Conservation (phyloP, 2,329 filamentous ascomycete species). For the Raffaelea ambrosiae region DNA sequence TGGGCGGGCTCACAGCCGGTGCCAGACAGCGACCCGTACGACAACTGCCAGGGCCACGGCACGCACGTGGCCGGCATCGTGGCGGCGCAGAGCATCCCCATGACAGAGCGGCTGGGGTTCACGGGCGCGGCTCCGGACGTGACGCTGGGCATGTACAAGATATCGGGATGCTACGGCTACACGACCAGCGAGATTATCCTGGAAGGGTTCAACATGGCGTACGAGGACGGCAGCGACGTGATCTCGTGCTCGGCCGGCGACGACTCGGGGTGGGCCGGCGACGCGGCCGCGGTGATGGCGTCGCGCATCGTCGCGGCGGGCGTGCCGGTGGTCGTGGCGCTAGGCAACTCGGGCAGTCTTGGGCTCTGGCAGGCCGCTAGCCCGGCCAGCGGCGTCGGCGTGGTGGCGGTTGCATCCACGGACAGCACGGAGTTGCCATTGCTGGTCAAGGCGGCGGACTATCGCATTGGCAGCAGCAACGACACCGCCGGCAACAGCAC, state of each 20-base stretch:
- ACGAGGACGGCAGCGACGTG: conserved; percentile 47
- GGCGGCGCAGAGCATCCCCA: conserved; percentile 42
- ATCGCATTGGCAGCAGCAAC: too few relatives aligned
- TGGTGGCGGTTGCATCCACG: too few relatives aligned
- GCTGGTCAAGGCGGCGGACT: too few relatives aligned
- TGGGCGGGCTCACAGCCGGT: too few relatives aligned
- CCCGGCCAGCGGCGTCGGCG: too few relatives aligned
- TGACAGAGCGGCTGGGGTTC: conserved; percentile 45
- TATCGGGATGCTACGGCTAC: conserved; percentile 45
- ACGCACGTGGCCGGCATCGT: conserved; percentile 56
- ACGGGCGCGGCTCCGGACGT: conserved; percentile 49
- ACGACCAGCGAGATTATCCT: conserved; percentile 47
- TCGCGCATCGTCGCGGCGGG: conserved; percentile 45
- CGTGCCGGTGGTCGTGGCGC: conserved; percentile 18
- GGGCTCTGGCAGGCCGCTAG: too few relatives aligned
- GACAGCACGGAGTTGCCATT: too few relatives aligned
- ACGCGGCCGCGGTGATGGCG: conserved; percentile 40
- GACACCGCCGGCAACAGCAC: too few relatives aligned
- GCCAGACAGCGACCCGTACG: conserved; percentile 35
- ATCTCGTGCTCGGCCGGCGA: conserved; percentile 47
- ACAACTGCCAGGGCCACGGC: conserved; percentile 50
- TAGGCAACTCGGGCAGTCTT: conserved; percentile 18
- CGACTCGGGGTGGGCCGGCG: conserved; percentile 41
- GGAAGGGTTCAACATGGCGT: conserved; percentile 49
- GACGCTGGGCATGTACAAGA: conserved; percentile 45